A percentile compares a stretch with the other conserved stretches of the same genome.
These are phyloP conservation scores for Poa annua DNA, from an alignment of 176 grass and related monocot species.

Conservation along the genomic window DNA sequence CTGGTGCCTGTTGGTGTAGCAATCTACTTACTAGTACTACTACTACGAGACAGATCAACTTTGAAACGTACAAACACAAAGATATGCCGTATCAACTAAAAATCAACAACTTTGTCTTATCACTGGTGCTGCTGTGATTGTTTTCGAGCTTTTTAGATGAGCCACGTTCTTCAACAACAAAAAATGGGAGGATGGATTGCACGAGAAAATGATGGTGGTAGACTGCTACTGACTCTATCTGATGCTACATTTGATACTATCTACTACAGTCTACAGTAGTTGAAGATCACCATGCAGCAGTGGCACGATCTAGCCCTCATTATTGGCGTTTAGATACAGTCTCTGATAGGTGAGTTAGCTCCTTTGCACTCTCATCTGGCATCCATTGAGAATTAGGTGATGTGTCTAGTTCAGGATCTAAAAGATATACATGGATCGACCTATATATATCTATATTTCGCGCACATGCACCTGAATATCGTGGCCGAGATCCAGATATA, in stretches of 20 bases:
- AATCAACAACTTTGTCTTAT: too few relatives aligned
- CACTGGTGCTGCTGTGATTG: too few relatives aligned
- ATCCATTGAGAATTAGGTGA: background rate
- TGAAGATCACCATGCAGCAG: background rate
- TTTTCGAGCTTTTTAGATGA: background rate
- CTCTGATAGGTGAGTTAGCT: background rate
- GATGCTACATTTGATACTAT: background rate
- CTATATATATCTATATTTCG: background rate
- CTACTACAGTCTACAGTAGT: background rate
- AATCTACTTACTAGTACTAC: too few relatives aligned
- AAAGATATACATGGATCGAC: background rate
- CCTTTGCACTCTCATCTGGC: background rate
- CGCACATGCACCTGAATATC: background rate
- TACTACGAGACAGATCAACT: background rate
- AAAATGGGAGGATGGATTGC: background rate
- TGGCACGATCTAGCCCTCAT: slow-evolving; percentile 27
- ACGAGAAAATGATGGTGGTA: background rate
- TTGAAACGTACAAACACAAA: background rate
- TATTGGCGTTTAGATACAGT: slow-evolving; percentile 3
- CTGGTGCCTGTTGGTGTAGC: too few relatives aligned
- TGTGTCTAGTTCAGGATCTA: background rate
- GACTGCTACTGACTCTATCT: background rate
- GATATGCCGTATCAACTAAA: too few relatives aligned
- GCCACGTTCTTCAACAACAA: background rate
- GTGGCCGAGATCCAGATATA: background rate